Percentiles rank a stretch among this genome's conserved stretches.
These are phyloP conservation scores for Colletotrichum sp. DNA, from an alignment of 2,329 filamentous ascomycete species.

Conservation along the genomic window DNA sequence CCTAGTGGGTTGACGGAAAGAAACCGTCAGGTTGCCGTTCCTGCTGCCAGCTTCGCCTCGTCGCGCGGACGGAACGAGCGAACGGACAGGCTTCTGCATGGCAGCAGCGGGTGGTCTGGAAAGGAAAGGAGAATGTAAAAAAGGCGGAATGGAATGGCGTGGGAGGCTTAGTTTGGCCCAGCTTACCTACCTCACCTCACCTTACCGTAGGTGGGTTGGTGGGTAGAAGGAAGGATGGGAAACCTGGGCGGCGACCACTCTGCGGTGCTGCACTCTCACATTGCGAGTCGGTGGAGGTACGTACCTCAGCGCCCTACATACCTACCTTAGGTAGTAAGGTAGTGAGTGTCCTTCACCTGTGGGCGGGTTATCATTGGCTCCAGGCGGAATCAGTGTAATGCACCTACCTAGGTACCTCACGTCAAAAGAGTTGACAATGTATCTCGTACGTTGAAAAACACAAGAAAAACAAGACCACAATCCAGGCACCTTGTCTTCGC, in stretches of 20 bases:
- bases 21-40: neutral
- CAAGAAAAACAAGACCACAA: neutral
- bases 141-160: slow-evolving; percentile 1
- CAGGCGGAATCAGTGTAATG: too few relatives aligned
- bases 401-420: too few relatives aligned
- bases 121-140: neutral
- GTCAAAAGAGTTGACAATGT: neutral
- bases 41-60: neutral
- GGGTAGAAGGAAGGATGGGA: slow-evolving; percentile 5
- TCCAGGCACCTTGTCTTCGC: neutral
- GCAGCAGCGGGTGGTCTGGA: neutral
- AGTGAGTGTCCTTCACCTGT: too few relatives aligned
- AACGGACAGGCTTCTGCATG: neutral
- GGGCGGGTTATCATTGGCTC: neutral
- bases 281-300: neutral
- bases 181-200: neutral
- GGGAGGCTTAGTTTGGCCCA: slow-evolving; percentile 2
- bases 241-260: neutral
- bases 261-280: neutral
- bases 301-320: neutral
- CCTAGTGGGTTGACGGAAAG: neutral
- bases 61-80: neutral
- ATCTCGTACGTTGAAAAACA: neutral
- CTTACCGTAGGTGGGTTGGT: neutral
- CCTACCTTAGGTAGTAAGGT: too few relatives aligned